Evolutionary conservation across 2,329 filamentous ascomycete genomes (phyloP), one percentile per base, ranked within the genome.

Genomic region (Ophiostoma tasmaniense): DNA sequence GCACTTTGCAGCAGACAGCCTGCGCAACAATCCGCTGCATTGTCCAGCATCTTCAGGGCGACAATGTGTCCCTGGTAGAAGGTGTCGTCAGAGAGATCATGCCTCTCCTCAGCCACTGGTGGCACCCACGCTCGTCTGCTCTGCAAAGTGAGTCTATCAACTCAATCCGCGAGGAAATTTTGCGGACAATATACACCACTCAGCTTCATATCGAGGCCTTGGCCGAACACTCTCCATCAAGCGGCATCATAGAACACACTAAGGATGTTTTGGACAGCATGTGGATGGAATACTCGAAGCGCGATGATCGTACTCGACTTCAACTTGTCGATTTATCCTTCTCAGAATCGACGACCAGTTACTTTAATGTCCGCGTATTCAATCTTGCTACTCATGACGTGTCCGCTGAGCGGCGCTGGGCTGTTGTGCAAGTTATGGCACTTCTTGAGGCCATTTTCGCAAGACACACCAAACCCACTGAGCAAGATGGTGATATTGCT

Each of bases 241-340:
- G 74, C 69, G 76, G 74, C 68, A 77, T 82, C 68, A 76, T 78
- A 35, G 80, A 75, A 62, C 77, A 83, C 72, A 68, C 96, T 6
- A 86, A 89, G 72, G 84, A 85, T n/a, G 78, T 97, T 1, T 76
- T 88, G 42, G 89, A 93, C 62, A 82, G 84, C 3, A 79, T 99
- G n/a, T 90, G 89, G 80, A 80, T 80, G 10, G 94, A 97, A 74
- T 98, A 98, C 77, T 83, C 86, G 3, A 88, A 83, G 72, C 85
- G 92, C 71, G 82, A 87, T 45, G 87, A 90, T 65, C 87, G 87
- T 70, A 88, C 91, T 65, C 86, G 89, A 50, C 82, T 98, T 13
- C 90, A 92, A 72, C 79, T 96, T n/a, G 87, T 91, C 71, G 91
- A 97, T 74, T 76, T 97, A 33, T 80, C 83, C 0, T 90, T 91